These are phyloP conservation scores for Thalassiosira hispida DNA, from an alignment of 352 stramenopile genomes.

Conservation along the genomic window DNA sequence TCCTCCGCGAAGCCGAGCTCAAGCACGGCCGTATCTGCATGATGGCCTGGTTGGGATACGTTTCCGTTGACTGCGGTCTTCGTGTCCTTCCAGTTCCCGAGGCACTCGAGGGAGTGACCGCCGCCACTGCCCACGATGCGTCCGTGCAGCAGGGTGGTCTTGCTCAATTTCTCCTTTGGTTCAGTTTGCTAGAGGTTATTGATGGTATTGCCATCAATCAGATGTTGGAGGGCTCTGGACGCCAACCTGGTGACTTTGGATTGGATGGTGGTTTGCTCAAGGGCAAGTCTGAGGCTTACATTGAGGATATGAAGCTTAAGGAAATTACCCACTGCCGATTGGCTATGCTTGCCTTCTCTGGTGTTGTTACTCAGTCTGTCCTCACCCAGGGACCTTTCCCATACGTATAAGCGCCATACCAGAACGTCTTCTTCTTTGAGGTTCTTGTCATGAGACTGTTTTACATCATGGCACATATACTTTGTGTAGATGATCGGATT, in stretches of 20 bases:
- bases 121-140: slow-evolving; percentile 80
- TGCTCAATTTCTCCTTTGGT: slow-evolving; percentile 82
- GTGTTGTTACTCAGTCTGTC: slow-evolving; percentile 87
- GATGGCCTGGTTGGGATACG: slow-evolving; percentile 83
- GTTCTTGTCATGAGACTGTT: background rate
- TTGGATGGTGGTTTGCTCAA: slow-evolving; percentile 79
- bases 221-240: slow-evolving; percentile 82
- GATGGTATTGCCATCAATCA: slow-evolving; percentile 69
- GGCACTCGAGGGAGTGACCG: slow-evolving; percentile 76
- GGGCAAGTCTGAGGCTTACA: slow-evolving; percentile 66
- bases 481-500: slow-evolving; percentile 9
- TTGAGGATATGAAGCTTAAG: slow-evolving; percentile 81
- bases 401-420: slow-evolving; percentile 71
- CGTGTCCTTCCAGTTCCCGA: slow-evolving; percentile 75
- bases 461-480: slow-evolving; percentile 2
- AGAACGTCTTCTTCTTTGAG: background rate
- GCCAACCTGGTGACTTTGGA: slow-evolving; percentile 82
- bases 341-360: slow-evolving; percentile 88
- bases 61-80: slow-evolving; percentile 78
- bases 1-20: slow-evolving; percentile 84
- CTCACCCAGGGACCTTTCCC: slow-evolving; percentile 84
- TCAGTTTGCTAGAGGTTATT: slow-evolving; percentile 74
- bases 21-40: slow-evolving; percentile 85
- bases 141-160: slow-evolving; percentile 81
- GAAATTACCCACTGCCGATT: slow-evolving; percentile 88